Percentiles rank a stretch among this genome's conserved stretches.
phyloP scores from a whole-genome alignment of 1,284 basidiomycete species.

The Ceratobasidium sp. region DNA sequence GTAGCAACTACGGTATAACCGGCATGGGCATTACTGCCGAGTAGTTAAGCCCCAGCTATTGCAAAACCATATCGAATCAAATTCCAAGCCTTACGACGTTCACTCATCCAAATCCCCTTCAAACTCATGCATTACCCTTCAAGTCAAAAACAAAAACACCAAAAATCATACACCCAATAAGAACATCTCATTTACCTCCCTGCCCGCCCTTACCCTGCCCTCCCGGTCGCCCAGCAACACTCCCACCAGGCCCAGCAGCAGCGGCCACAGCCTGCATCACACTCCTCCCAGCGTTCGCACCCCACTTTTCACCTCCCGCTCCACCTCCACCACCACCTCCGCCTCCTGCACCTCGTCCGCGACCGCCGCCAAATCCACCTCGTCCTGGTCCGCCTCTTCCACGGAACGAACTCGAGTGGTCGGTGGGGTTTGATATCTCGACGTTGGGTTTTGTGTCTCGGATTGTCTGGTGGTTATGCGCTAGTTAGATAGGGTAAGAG shows the following conservation, averaged over 20 bases:
- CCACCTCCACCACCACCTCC: constrained; percentile 55
- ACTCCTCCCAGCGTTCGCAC: constrained; percentile 14
- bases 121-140: neutral
- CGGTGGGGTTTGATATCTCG: constrained; percentile 58
- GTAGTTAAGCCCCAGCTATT: no score
- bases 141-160: neutral
- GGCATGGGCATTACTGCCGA: no score
- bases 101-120: neutral
- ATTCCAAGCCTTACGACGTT: no score
- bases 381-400: constrained; percentile 49
- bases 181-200: constrained; percentile 2
- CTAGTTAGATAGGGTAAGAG: neutral
- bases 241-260: constrained; percentile 34
- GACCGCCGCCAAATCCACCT: constrained; percentile 55
- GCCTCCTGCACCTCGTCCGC: constrained; percentile 57
- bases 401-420: constrained; percentile 48
- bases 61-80: no score
- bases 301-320: constrained; percentile 71
- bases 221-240: constrained; percentile 3
- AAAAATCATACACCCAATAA: neutral
- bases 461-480: constrained; percentile 53
- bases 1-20: no score
- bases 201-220: neutral
- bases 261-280: constrained; percentile 36
- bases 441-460: constrained; percentile 55